Conservation (phyloP, 163 green algal species). For the Scenedesmus sp. region DNA sequence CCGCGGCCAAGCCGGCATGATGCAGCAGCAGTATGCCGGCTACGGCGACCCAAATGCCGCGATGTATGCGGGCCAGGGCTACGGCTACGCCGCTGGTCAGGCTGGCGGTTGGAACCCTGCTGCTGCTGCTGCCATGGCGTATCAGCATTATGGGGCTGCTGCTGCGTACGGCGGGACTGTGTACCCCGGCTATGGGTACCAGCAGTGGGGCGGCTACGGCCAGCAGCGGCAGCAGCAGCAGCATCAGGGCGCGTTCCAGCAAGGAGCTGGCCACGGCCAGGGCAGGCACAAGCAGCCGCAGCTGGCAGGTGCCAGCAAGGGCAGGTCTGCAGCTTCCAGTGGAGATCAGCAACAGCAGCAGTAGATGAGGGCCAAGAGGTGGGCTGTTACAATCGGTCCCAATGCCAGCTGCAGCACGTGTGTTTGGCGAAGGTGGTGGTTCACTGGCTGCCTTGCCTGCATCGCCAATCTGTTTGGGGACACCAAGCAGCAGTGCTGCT, state of each 20-base stretch:
- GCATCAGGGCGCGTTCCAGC: neutral
- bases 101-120: neutral
- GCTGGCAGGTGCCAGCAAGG: neutral
- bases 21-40: conserved; percentile 13
- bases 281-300: neutral
- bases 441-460: too few species aligned
- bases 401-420: too few species aligned
- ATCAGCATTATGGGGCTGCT: neutral
- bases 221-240: conserved; percentile 28
- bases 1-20: neutral
- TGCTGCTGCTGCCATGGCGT: conserved; percentile 5
- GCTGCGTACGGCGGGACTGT: neutral
- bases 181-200: neutral
- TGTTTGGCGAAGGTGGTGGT: too few species aligned
- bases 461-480: too few species aligned
- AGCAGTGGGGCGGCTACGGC: conserved; percentile 8
- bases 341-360: neutral
- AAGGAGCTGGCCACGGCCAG: neutral
- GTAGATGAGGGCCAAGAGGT: neutral
- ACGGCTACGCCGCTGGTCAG: neutral
- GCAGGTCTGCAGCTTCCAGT: neutral
- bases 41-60: neutral
- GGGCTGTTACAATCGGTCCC: too few species aligned
- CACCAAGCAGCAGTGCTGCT: too few species aligned
- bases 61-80: neutral